Percentiles rank a stretch among this genome's conserved stretches.
phyloP scores from a whole-genome alignment of 2,329 filamentous ascomycete genomes.

The Trichoderma sp. region DNA sequence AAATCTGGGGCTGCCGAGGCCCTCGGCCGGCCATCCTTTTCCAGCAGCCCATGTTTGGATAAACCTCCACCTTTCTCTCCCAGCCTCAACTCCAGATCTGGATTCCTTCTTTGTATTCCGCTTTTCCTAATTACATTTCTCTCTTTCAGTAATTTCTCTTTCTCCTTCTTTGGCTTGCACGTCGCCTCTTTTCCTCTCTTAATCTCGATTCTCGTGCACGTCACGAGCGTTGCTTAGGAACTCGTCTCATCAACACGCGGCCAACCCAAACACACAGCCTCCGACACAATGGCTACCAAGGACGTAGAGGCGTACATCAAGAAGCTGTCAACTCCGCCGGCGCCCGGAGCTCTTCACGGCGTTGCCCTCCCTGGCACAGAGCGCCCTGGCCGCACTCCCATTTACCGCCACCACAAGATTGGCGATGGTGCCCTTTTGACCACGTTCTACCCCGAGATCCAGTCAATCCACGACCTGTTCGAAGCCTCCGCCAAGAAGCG shows the following conservation, averaged over 20 bases:
- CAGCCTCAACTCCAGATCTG: conserved; percentile 7
- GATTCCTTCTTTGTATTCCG: conserved; percentile 6
- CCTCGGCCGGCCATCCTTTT: conserved; percentile 32
- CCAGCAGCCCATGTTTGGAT: conserved; percentile 17
- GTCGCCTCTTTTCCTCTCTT: background rate
- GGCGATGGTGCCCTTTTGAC: conserved; percentile 71
- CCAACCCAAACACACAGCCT: background rate
- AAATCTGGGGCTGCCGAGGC: conserved; percentile 33
- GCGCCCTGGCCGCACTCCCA: conserved; percentile 68
- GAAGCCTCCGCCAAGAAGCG: conserved; percentile 66
- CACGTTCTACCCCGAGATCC: conserved; percentile 70
- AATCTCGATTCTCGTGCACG: conserved; percentile 15
- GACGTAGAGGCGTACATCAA: conserved; percentile 48
- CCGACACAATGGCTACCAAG: conserved; percentile 40
- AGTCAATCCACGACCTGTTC: conserved; percentile 80
- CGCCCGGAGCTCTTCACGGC: conserved; percentile 76
- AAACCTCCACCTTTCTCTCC: conserved; percentile 27
- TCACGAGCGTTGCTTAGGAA: conserved; percentile 12
- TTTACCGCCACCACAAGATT: conserved; percentile 85
- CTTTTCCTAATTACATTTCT: background rate
- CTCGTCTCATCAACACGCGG: conserved; percentile 15
- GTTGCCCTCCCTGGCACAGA: conserved; percentile 76
- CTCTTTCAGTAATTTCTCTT: background rate
- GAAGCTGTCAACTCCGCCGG: conserved; percentile 65
- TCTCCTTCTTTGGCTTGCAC: conserved; percentile 1